Conservation (phyloP, 2,329 filamentous ascomycete species). For the Colletotrichum liaoningense region DNA sequence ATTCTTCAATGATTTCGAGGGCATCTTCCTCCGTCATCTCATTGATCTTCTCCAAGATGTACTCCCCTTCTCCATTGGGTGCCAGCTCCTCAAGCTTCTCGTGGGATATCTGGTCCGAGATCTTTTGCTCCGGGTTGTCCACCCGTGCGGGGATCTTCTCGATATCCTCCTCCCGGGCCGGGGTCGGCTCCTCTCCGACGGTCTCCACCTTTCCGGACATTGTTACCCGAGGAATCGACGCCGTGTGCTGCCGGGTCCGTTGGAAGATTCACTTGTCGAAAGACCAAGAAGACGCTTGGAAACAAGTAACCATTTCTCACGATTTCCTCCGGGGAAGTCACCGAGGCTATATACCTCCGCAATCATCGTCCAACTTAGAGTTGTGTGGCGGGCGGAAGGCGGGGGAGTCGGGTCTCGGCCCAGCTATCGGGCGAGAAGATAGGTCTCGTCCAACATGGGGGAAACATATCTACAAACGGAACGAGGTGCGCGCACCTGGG, state of each 20-base stretch:
- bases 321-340: background rate
- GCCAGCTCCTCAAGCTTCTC: slow-evolving; percentile 53
- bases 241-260: background rate
- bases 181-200: slow-evolving; percentile 9
- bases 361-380: slow-evolving; percentile 2
- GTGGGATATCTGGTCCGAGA: slow-evolving; percentile 51
- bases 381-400: slow-evolving; percentile 27
- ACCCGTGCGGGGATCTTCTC: slow-evolving; percentile 28
- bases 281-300: too few relatives aligned
- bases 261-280: background rate
- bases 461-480: background rate
- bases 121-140: slow-evolving; percentile 15
- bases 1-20: slow-evolving; percentile 50
- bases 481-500: background rate
- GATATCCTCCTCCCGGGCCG: slow-evolving; percentile 15
- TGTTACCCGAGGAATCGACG: background rate
- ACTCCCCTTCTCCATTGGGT: slow-evolving; percentile 55
- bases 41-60: slow-evolving; percentile 54
- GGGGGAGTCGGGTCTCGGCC: slow-evolving; percentile 28
- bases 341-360: slow-evolving; percentile 12
- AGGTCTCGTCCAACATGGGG: background rate
- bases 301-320: background rate
- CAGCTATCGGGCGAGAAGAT: slow-evolving; percentile 28
- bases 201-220: slow-evolving; percentile 34
- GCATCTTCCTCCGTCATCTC: slow-evolving; percentile 56